Evolutionary conservation across 208 protist genomes (phyloP).

Genomic region (Trichomonas gallinae): DNA sequence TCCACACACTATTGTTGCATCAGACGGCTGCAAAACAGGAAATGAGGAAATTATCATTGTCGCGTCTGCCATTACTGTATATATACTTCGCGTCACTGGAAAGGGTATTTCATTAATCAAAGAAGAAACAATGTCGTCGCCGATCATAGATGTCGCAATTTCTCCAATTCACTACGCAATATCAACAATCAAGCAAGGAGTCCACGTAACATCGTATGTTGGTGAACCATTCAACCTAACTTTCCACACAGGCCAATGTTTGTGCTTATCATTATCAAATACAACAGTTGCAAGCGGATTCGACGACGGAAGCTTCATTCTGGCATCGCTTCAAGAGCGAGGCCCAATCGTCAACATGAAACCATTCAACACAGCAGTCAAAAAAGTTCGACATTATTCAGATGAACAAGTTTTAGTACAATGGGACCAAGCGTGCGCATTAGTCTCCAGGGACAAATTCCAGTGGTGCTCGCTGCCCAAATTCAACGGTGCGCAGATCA

Average conservation of each 20-base stretch:
- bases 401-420: neutral
- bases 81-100: neutral
- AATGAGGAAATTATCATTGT: neutral
- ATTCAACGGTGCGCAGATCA: neutral
- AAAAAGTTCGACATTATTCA: neutral
- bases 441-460: neutral
- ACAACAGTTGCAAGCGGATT: neutral
- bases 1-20: neutral
- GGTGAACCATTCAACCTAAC: neutral
- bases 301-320: neutral
- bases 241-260: neutral
- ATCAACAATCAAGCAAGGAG: neutral
- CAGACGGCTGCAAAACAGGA: too few species aligned
- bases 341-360: neutral
- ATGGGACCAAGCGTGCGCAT: neutral
- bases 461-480: neutral
- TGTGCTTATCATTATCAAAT: neutral
- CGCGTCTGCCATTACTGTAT: neutral
- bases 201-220: neutral
- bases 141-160: conserved; percentile 3
- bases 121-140: neutral
- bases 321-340: neutral
- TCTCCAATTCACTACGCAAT: neutral
- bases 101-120: neutral
- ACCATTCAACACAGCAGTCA: neutral